These are phyloP conservation scores for Barnettozyma siamensis DNA, from an alignment of 805 yeast genomes.

Conservation along the genomic window DNA sequence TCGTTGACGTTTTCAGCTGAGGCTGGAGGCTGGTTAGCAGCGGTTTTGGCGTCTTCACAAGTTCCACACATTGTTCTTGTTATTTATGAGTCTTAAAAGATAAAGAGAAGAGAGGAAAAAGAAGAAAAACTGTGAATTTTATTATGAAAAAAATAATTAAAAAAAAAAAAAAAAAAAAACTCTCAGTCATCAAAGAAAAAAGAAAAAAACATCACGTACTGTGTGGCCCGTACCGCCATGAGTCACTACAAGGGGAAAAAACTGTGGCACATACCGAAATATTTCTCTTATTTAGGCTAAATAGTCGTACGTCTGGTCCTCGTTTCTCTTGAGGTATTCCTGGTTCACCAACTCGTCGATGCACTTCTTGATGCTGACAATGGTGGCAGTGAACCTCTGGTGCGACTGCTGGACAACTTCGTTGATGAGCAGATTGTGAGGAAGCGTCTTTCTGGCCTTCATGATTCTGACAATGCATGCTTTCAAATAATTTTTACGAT, in stretches of 20 bases:
- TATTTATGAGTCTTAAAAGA: background rate
- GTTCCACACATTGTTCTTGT: constrained; percentile 23
- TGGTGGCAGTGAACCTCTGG: constrained; percentile 74
- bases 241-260: background rate
- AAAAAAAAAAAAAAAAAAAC: too few species aligned
- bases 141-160: background rate
- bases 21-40: constrained; percentile 14
- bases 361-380: constrained; percentile 80
- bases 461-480: constrained; percentile 95
- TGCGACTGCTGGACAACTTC: constrained; percentile 86
- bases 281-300: constrained; percentile 47
- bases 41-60: constrained; percentile 23
- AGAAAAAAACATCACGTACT: too few species aligned
- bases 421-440: constrained; percentile 74
- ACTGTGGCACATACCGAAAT: background rate
- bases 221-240: background rate
- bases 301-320: constrained; percentile 70
- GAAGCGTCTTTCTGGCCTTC: constrained; percentile 83
- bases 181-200: too few species aligned
- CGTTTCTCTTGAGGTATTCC: constrained; percentile 76
- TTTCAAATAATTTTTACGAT: constrained; percentile 76
- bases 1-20: constrained; percentile 6
- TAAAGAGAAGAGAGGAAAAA: background rate
- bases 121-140: background rate
- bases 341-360: constrained; percentile 81